phyloP scores from a whole-genome alignment of 2,329 filamentous ascomycete genomes.

The Magnaporthiopsis poae region DNA sequence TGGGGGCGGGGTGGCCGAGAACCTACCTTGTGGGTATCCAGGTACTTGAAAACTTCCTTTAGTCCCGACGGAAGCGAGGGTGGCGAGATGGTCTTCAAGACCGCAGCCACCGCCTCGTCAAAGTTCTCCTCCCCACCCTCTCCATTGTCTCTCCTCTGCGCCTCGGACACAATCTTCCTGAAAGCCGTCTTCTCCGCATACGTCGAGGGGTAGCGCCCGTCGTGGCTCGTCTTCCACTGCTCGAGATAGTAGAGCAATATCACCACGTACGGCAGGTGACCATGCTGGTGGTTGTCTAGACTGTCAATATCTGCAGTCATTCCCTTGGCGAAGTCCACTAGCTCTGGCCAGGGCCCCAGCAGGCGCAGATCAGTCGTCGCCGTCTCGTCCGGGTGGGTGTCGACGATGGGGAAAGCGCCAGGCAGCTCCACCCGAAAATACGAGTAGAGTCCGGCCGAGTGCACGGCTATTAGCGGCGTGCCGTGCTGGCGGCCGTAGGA shows the following conservation, averaged over 20 bases:
- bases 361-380: constrained; percentile 77
- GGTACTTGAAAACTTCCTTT: constrained; percentile 67
- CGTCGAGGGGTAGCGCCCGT: constrained; percentile 56
- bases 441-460: constrained; percentile 86
- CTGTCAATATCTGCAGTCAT: constrained; percentile 60
- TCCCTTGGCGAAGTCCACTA: constrained; percentile 54
- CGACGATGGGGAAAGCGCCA: constrained; percentile 78
- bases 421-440: constrained; percentile 74
- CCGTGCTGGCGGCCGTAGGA: constrained; percentile 42
- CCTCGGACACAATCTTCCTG: constrained; percentile 56
- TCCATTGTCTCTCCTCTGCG: constrained; percentile 59
- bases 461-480: constrained; percentile 70
- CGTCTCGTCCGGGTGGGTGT: constrained; percentile 86
- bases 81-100: constrained; percentile 72
- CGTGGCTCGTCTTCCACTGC: constrained; percentile 64
- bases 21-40: constrained; percentile 6
- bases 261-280: constrained; percentile 79
- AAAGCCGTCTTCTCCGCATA: constrained; percentile 86
- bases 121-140: constrained; percentile 95
- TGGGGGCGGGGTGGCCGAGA: background rate
- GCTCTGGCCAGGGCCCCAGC: constrained; percentile 74
- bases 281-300: constrained; percentile 72
- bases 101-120: constrained; percentile 78
- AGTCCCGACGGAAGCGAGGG: constrained; percentile 60
- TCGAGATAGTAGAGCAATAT: constrained; percentile 75